Base-by-base conservation (phyloP, 2,329 filamentous ascomycete species). In the Fusarium sacchari region DNA sequence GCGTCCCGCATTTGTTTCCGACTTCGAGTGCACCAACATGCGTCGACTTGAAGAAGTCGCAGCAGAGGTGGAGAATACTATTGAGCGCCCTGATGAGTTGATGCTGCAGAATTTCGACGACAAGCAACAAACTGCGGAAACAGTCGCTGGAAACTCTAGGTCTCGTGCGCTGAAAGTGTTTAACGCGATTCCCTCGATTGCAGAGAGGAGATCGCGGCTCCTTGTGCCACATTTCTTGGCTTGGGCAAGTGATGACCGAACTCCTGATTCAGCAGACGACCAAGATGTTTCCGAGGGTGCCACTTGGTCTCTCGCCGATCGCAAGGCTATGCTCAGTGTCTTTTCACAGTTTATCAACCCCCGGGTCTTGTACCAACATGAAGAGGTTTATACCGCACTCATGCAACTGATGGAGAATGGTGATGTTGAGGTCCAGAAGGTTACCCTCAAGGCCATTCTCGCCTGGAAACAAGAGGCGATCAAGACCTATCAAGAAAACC, bases 261-360 rank as follows among this genome's bases (percentile, higher is more conserved):
- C 69, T 7, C 80, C 83, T 50, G 80, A 80, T 10, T 75, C 67
- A 4, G 77, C 79, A 4, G 81, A 80, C 8, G 82, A 83, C 1
- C 75, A 81, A 11, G 73, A 73, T 67, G 82, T 83, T 28, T 68
- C 70, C 32, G 79, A 84, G 36, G 75, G 80, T 14, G 81, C 81
- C 32, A 84, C 86, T 63, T 96, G 94, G 93, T 89, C 89, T 28
- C 85, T 94, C 64, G 90, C 90, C 67, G 96, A 99, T 79, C 92
- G 96, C 72, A 96, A 97, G 80, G 89, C 92, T 3, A 90, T 98
- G 78, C 87, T 99, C 39, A 88, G 88, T 3, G 86, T 99, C 11
- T 95, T 99, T 79, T 89, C 93, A 1, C 91, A 95, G 71, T 98
- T 98, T 79, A 85, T 88, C 55, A 99, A 99, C 79, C 94, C 96